Percentiles rank a stretch among this genome's conserved stretches.
Conservation (phyloP, 257 asterid species). For the Solanum pimpinellifolium region DNA sequence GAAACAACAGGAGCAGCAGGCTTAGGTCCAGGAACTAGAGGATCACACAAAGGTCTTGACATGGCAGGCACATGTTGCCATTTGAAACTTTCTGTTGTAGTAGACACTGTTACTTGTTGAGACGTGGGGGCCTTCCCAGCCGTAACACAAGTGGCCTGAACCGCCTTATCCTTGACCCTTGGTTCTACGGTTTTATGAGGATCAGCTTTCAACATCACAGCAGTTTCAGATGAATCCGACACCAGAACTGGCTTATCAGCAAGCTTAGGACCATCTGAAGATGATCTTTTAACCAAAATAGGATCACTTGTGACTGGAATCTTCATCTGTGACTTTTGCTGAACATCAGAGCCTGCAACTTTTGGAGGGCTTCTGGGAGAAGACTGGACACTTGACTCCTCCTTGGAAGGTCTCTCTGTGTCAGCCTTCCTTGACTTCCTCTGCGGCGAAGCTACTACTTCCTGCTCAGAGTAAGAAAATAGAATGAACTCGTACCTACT, state of each 20-base stretch:
- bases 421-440: conserved; percentile 11
- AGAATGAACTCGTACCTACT: background rate
- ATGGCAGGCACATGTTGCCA: conserved; percentile 31
- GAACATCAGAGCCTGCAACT: conserved; percentile 12
- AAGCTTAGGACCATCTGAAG: conserved; percentile 37
- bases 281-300: conserved; percentile 19
- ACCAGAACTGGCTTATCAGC: conserved; percentile 13
- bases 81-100: conserved; percentile 26
- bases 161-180: conserved; percentile 25
- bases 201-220: conserved; percentile 22
- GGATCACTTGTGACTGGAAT: conserved; percentile 17
- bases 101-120: conserved; percentile 40
- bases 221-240: background rate
- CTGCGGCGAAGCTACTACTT: conserved; percentile 27
- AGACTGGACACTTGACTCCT: conserved; percentile 18
- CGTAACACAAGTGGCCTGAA: conserved; percentile 10
- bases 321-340: conserved; percentile 20
- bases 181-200: conserved; percentile 20
- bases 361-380: conserved; percentile 45
- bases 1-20: conserved; percentile 43
- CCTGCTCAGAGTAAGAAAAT: conserved; percentile 21
- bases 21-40: conserved; percentile 45
- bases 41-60: conserved; percentile 86
- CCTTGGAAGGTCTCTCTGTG: conserved; percentile 17
- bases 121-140: conserved; percentile 17